Evolutionary conservation across 768 basidiomycete genomes (phyloP), one percentile per base, ranked within the genome.

Genomic region (Boletus coccyginus): DNA sequence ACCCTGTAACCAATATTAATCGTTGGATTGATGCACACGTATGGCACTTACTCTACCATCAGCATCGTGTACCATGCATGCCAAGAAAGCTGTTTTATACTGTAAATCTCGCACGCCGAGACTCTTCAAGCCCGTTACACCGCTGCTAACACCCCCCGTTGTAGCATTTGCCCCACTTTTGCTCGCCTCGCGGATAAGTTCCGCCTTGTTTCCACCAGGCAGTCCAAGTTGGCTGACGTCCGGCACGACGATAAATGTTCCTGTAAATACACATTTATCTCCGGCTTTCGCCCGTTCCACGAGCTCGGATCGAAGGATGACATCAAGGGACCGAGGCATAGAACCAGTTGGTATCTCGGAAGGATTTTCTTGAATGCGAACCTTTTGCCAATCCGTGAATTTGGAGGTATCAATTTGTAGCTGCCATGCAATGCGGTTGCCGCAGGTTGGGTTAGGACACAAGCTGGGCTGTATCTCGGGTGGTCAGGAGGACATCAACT

Each of bases 381-480:
- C 94, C 72, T 98, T 98, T 72, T 99, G 97, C 97, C 97, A 98
- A 70, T 99, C 97, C 1, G 93, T 92, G 70, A 99, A 99, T 70
- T 93, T 95, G 31, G 92, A 95, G 51, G 88, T 87, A 70, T 98
- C 96, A 55, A 98, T 93, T 68, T 95, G 92, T 41, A 99, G 83
- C 66, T 94, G 87, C 95, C 95, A 99, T 33, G 84, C 88, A 17
- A 76, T 73, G 32, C 94, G 84, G 71, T 98, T 98, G 32, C 91
- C 89, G 66, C 97, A 99, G 1, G 90, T 90, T 19, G 90, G 87
- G 67, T 99, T 99, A 17, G 92, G 97, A 69, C 97, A 99, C 42
- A 98, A 76, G 50, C 84, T 85, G 12, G 97, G 97, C 93, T 98
- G 33, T 12, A 47, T 7, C 24, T 35, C 50, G 29, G 46, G 46